phyloP scores from a whole-genome alignment of 1,139 yeast genomes.

The Groenewaldozyma auringiensis region DNA sequence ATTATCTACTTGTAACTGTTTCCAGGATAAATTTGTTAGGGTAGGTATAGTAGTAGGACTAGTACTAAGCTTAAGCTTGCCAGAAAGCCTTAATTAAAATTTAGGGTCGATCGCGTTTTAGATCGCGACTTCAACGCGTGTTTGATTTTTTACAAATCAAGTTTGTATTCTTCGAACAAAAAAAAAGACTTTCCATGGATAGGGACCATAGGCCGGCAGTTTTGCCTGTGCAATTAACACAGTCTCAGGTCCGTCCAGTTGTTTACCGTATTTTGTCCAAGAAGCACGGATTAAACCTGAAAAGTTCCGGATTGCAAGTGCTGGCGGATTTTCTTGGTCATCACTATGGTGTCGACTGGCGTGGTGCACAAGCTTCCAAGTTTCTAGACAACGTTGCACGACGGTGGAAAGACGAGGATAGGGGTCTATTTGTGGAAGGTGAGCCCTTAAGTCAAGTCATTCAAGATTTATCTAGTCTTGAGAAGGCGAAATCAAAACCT shows the following conservation, averaged over 20 bases:
- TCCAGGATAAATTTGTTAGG: too few relatives aligned
- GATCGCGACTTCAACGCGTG: too few relatives aligned
- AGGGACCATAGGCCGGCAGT: slow-evolving; percentile 23
- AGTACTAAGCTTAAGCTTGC: too few relatives aligned
- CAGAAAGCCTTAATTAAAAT: too few relatives aligned
- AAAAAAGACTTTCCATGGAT: too few relatives aligned
- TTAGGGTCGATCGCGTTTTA: too few relatives aligned
- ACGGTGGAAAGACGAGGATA: slow-evolving; percentile 80
- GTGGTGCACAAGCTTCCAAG: slow-evolving; percentile 54
- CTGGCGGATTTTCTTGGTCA: slow-evolving; percentile 69
- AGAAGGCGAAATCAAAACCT: neutral
- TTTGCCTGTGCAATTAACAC: slow-evolving; percentile 68
- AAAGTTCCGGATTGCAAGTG: slow-evolving; percentile 70
- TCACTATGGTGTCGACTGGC: slow-evolving; percentile 82
- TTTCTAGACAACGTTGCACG: slow-evolving; percentile 74
- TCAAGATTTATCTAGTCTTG: slow-evolving; percentile 38
- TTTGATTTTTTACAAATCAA: too few relatives aligned
- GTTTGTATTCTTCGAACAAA: too few relatives aligned
- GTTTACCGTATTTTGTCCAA: slow-evolving; percentile 86
- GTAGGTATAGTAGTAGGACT: too few relatives aligned
- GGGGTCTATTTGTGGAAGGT: slow-evolving; percentile 80
- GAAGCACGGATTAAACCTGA: slow-evolving; percentile 84
- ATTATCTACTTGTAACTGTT: too few relatives aligned
- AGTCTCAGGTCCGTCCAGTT: slow-evolving; percentile 78
- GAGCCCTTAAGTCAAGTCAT: slow-evolving; percentile 57